A percentile compares a stretch with the other conserved stretches of the same genome.
phyloP scores from a whole-genome alignment of 129 eudicot species.

The Kitagawia praeruptora region DNA sequence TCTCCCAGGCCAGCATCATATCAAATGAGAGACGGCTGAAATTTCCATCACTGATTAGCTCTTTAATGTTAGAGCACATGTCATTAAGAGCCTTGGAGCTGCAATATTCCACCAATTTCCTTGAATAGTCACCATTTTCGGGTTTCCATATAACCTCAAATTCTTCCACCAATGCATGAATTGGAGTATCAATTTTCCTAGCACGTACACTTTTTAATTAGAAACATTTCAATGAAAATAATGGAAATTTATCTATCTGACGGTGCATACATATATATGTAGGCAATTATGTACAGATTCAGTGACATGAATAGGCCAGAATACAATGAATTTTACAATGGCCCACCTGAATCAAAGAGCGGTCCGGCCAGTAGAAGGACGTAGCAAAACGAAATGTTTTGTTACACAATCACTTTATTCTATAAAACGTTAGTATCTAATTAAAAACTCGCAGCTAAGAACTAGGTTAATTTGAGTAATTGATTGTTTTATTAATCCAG shows the following conservation, averaged over 20 bases:
- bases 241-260: too few relatives aligned
- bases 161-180: slow-evolving; percentile 48
- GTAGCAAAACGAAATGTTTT: too few relatives aligned
- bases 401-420: too few relatives aligned
- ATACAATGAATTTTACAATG: too few relatives aligned
- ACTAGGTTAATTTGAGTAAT: too few relatives aligned
- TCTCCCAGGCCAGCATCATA: slow-evolving; percentile 97
- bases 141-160: slow-evolving; percentile 55
- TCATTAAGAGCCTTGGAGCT: slow-evolving; percentile 51
- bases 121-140: slow-evolving; percentile 50
- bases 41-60: slow-evolving; percentile 37
- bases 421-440: too few relatives aligned
- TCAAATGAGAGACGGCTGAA: slow-evolving; percentile 74
- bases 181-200: slow-evolving; percentile 48
- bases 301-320: background rate
- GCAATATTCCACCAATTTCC: slow-evolving; percentile 67
- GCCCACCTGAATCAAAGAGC: too few relatives aligned
- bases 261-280: background rate
- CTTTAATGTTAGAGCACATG: slow-evolving; percentile 38
- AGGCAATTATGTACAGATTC: background rate
- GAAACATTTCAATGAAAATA: too few relatives aligned
- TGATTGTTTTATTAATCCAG: too few relatives aligned
- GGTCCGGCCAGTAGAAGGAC: too few relatives aligned
- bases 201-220: background rate
- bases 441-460: too few relatives aligned